Evolutionary conservation across 2,329 filamentous ascomycete species (phyloP).

Genomic region (Fusarium continuum): DNA sequence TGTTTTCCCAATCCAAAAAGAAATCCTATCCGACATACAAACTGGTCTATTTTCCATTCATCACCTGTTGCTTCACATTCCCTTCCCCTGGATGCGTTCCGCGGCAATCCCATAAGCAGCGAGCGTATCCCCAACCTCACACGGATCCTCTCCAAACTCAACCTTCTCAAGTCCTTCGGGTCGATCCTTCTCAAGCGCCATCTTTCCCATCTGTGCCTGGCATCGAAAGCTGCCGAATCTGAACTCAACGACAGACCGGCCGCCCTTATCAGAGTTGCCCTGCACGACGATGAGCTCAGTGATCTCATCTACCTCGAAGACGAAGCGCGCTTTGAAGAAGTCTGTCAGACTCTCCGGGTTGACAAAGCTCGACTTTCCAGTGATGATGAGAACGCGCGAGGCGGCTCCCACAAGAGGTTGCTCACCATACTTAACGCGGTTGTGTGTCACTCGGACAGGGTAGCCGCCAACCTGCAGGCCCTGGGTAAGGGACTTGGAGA

Average conservation of each 20-base stretch:
- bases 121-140: conserved; percentile 48
- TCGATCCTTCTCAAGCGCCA: conserved; percentile 49
- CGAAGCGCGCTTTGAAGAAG: conserved; percentile 56
- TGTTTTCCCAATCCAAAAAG: conserved; percentile 2
- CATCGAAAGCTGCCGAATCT: conserved; percentile 65
- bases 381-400: conserved; percentile 62
- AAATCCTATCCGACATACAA: background rate
- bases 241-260: conserved; percentile 56
- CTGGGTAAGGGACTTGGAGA: conserved; percentile 34
- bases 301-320: conserved; percentile 59
- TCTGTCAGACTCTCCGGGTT: conserved; percentile 51
- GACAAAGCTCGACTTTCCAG: conserved; percentile 55
- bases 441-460: conserved; percentile 54
- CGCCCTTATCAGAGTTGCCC: conserved; percentile 18
- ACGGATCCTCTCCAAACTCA: conserved; percentile 52
- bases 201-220: conserved; percentile 61
- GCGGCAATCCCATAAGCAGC: conserved; percentile 47
- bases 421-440: conserved; percentile 57
- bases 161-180: conserved; percentile 50
- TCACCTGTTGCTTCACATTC: conserved; percentile 33
- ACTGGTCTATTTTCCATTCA: background rate
- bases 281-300: conserved; percentile 43
- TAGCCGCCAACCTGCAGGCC: conserved; percentile 52
- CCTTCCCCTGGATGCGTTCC: conserved; percentile 47
- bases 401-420: conserved; percentile 42